Conservation (phyloP, 1,284 basidiomycete genomes). For the Ustilago xerochloae region DNA sequence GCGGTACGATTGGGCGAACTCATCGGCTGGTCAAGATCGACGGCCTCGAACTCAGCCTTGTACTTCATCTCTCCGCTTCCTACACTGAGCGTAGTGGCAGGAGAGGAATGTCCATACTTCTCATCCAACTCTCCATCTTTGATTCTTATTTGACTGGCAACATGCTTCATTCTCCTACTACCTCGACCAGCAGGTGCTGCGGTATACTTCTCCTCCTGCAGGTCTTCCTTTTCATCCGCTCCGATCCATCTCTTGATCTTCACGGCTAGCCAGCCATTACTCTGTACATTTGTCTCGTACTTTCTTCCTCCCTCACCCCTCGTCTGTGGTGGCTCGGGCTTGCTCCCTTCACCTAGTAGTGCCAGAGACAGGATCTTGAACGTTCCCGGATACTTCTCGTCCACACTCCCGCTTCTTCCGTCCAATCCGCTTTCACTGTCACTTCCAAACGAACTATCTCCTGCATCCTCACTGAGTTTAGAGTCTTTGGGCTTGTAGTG, state of each 20-base stretch:
- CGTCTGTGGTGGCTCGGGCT: conserved; percentile 18
- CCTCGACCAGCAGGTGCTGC: neutral
- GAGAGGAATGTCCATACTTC: conserved; percentile 5
- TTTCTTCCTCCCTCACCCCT: conserved; percentile 22
- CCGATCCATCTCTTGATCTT: conserved; percentile 34
- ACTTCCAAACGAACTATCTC: conserved; percentile 28
- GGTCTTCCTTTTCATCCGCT: neutral
- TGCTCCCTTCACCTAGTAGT: conserved; percentile 28
- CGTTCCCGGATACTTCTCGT: conserved; percentile 34
- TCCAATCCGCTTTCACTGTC: conserved; percentile 16
- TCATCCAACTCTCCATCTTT: neutral
- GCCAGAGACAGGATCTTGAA: conserved; percentile 31
- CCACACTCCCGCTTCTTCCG: conserved; percentile 2
- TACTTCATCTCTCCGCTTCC: conserved; percentile 30
- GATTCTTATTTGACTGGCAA: conserved; percentile 16
- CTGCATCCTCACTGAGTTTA: neutral
- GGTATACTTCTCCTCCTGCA: conserved; percentile 10
- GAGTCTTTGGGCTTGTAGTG: conserved; percentile 8
- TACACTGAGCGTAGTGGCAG: conserved; percentile 29
- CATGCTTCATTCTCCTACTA: conserved; percentile 10
- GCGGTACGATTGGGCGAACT: neutral
- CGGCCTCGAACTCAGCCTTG: conserved; percentile 18
- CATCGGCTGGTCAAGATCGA: conserved; percentile 5
- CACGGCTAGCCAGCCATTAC: conserved; percentile 34
- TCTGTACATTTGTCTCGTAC: conserved; percentile 34